phyloP scores from a whole-genome alignment of 2,329 filamentous ascomycete genomes.

The Neofusicoccum cordaticola region DNA sequence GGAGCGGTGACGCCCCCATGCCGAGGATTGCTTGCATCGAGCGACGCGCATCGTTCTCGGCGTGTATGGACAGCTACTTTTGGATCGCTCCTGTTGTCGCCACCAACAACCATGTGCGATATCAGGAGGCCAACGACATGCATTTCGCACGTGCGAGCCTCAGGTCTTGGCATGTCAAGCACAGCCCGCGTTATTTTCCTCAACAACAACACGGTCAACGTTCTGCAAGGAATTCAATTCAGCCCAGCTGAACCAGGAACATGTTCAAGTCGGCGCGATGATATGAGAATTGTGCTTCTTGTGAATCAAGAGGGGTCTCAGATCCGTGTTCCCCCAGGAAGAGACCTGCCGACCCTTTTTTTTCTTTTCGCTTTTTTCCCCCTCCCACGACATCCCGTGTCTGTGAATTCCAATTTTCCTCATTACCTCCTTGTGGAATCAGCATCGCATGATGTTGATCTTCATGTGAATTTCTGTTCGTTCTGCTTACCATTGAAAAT shows the following conservation, averaged over 20 bases:
- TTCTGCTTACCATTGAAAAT: neutral
- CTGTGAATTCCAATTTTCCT: neutral
- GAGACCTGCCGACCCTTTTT: no score
- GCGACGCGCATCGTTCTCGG: conserved; percentile 1
- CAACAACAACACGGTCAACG: no score
- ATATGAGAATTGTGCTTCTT: no score
- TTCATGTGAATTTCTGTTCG: neutral
- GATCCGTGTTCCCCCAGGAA: no score
- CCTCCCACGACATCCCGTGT: neutral
- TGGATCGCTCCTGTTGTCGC: neutral
- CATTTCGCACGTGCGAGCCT: neutral
- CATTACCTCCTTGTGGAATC: neutral
- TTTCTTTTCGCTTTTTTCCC: no score
- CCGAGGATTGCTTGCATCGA: conserved; percentile 3
- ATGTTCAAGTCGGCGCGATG: no score
- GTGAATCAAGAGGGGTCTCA: no score
- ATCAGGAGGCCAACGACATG: neutral
- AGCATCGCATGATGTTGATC: neutral
- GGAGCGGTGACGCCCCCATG: neutral
- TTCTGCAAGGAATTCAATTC: no score
- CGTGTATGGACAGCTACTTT: neutral
- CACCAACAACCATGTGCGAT: neutral
- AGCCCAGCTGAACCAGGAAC: no score
- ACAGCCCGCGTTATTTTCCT: neutral
- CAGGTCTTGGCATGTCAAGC: neutral